Percentiles rank a stretch among this genome's conserved stretches.
Conservation (phyloP, 225 moss, liverwort and hornwort species). For the Climacium dendroides region DNA sequence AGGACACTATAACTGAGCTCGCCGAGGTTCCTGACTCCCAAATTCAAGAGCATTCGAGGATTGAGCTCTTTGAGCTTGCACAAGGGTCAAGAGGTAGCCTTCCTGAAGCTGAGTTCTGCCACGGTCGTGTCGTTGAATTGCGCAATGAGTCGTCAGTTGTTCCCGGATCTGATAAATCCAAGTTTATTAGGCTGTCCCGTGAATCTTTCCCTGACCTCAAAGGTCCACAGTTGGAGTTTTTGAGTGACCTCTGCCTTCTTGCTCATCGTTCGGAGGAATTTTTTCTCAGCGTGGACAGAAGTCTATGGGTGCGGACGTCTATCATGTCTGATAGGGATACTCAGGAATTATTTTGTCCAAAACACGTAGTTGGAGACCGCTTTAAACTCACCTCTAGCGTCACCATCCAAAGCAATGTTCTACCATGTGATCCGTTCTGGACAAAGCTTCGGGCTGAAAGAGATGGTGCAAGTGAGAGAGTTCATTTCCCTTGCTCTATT, state of each 20-base stretch:
- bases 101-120: not conserved
- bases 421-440: constrained; percentile 2
- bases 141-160: not conserved
- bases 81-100: not conserved
- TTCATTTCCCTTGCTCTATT: not conserved
- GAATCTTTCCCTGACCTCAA: not conserved
- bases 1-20: not conserved
- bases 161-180: not conserved
- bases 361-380: not conserved
- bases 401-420: constrained; percentile 2
- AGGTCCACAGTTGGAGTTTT: not conserved
- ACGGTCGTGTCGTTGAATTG: not conserved
- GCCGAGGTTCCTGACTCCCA: not conserved
- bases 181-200: not conserved
- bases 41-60: not conserved
- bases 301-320: constrained; percentile 1
- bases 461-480: not conserved
- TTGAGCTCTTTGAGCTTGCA: not conserved
- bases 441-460: not conserved
- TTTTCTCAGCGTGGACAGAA: not conserved
- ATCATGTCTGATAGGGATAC: not conserved
- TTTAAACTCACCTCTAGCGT: not conserved
- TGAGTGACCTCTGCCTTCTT: not conserved
- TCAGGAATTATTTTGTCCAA: not conserved
- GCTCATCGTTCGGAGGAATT: constrained; percentile 2